phyloP scores from a whole-genome alignment of 2,329 filamentous ascomycete genomes.

The Falciphora oryzae region DNA sequence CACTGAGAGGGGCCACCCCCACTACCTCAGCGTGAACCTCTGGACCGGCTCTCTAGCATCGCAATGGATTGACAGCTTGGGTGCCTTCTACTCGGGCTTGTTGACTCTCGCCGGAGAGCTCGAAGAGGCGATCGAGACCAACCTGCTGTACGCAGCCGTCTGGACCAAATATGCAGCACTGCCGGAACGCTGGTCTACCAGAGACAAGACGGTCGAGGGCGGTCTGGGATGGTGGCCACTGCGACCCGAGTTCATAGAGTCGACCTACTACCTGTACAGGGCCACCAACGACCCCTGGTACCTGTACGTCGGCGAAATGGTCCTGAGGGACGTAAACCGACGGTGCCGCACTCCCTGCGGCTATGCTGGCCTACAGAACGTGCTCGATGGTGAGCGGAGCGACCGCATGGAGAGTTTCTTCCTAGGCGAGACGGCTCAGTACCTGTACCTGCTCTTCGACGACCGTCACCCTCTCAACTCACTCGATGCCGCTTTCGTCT shows the following conservation, averaged over 20 bases:
- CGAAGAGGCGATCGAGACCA: slow-evolving; percentile 84
- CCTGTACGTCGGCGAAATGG: slow-evolving; percentile 93
- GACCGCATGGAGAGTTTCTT: slow-evolving; percentile 99
- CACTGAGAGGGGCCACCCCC: slow-evolving; percentile 75
- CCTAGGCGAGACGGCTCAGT: slow-evolving; percentile 92
- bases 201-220: slow-evolving; percentile 75
- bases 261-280: slow-evolving; percentile 90
- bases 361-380: slow-evolving; percentile 85
- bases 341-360: slow-evolving; percentile 88
- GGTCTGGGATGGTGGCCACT: slow-evolving; percentile 93
- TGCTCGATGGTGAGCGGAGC: slow-evolving; percentile 74
- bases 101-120: slow-evolving; percentile 81
- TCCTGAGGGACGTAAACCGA: slow-evolving; percentile 77
- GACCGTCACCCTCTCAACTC: slow-evolving; percentile 80
- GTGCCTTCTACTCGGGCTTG: slow-evolving; percentile 90
- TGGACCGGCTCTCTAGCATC: slow-evolving; percentile 82
- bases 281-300: slow-evolving; percentile 96
- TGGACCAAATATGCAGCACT: slow-evolving; percentile 95
- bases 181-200: slow-evolving; percentile 89
- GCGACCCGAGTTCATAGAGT: slow-evolving; percentile 94
- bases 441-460: slow-evolving; percentile 88
- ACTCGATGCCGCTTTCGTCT: slow-evolving; percentile 82
- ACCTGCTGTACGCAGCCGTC: slow-evolving; percentile 83
- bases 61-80: slow-evolving; percentile 94
- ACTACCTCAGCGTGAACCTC: slow-evolving; percentile 87